Percentiles rank a stretch among this genome's conserved stretches.
Conservation (phyloP, 805 yeast species). For the Saturnispora ahearnii region DNA sequence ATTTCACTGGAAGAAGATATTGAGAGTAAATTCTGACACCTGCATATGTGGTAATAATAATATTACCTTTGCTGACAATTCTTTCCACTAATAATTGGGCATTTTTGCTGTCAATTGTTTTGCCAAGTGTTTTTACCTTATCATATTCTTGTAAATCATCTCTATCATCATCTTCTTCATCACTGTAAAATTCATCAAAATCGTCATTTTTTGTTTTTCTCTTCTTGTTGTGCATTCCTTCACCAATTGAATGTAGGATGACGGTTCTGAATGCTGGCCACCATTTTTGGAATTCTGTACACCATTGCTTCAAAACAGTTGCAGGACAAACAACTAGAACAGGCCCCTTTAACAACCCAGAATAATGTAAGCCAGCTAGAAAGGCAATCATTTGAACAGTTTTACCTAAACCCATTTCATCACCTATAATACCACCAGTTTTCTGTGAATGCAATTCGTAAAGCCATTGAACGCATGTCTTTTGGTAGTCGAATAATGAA, state of each 20-base stretch:
- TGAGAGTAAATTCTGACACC: constrained; percentile 31
- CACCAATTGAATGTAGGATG: constrained; percentile 85
- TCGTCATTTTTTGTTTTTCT: constrained; percentile 16
- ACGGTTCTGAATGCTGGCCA: constrained; percentile 92
- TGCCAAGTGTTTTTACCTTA: constrained; percentile 20
- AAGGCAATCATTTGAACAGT: constrained; percentile 90
- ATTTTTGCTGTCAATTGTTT: constrained; percentile 23
- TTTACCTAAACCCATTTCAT: constrained; percentile 97
- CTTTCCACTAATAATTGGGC: constrained; percentile 41
- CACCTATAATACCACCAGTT: constrained; percentile 94
- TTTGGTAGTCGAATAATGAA: constrained; percentile 83
- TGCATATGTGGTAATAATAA: constrained; percentile 84
- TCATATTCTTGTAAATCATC: constrained; percentile 39
- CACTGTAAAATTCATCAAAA: constrained; percentile 30
- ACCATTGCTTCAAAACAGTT: constrained; percentile 94
- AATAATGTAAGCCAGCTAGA: constrained; percentile 82
- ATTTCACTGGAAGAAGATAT: constrained; percentile 63
- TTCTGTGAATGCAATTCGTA: constrained; percentile 87
- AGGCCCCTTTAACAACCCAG: constrained; percentile 66
- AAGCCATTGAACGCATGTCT: constrained; percentile 95
- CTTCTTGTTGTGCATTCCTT: constrained; percentile 52
- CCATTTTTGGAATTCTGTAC: constrained; percentile 93
- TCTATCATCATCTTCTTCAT: constrained; percentile 37
- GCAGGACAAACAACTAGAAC: constrained; percentile 91
- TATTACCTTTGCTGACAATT: constrained; percentile 64